Evolutionary conservation across 139 green algal genomes (phyloP).

Genomic region (Asterochloris sp.): DNA sequence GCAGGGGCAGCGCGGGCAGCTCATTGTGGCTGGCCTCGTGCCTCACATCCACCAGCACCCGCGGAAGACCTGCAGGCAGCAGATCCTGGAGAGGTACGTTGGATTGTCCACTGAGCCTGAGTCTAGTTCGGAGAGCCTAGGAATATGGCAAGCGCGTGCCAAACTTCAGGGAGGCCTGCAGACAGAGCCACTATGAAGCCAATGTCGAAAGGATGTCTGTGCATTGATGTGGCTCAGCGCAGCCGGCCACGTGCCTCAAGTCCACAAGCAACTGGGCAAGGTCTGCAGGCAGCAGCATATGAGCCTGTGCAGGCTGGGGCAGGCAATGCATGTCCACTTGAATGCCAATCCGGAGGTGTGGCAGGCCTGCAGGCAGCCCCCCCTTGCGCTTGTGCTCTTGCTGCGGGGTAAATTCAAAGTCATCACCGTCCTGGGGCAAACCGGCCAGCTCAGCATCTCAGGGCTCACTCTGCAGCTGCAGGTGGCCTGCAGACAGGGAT

Average conservation of each 20-base stretch:
- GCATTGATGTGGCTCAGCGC: background rate
- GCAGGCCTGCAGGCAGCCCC: no score
- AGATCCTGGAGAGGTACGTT: background rate
- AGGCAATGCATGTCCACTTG: no score
- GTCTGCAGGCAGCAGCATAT: no score
- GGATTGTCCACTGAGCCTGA: background rate
- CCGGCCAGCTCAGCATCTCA: no score
- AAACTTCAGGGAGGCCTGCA: background rate
- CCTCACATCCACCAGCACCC: conserved; percentile 71
- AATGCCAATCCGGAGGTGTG: no score
- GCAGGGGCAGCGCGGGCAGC: conserved; percentile 61
- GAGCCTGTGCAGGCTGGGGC: no score
- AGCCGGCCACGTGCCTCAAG: background rate
- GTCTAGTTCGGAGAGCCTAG: no score
- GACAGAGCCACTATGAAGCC: background rate
- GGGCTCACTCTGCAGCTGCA: no score
- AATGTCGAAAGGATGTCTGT: background rate
- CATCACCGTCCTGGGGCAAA: no score
- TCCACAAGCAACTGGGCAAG: background rate
- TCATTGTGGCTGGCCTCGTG: conserved; percentile 83
- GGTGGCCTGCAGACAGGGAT: no score
- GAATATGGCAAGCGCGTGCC: background rate
- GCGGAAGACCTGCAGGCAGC: conserved; percentile 54
- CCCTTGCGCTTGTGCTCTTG: no score
- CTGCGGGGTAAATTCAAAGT: no score